These are phyloP conservation scores for Paracorniculantispora psalliotae DNA, from an alignment of 2,329 filamentous ascomycete genomes.

Conservation along the genomic window DNA sequence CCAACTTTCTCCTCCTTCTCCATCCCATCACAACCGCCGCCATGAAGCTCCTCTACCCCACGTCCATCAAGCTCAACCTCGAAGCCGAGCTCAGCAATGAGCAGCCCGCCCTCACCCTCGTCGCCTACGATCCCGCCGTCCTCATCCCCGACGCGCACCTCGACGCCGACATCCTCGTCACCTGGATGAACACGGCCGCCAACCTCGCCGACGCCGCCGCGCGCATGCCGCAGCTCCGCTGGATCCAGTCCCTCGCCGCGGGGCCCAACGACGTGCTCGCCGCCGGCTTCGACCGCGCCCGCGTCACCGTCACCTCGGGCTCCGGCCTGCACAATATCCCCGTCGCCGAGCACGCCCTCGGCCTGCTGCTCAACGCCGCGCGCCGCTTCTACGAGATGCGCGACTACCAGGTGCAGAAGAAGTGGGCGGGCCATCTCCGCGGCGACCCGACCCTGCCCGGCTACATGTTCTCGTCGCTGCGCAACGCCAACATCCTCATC, in stretches of 20 bases:
- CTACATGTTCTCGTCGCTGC: constrained; percentile 54
- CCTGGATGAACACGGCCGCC: constrained; percentile 54
- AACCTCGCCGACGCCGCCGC: constrained; percentile 55
- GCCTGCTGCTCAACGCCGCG: constrained; percentile 50
- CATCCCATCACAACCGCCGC: constrained; percentile 16
- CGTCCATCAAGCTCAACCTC: constrained; percentile 53
- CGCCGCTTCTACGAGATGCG: constrained; percentile 59
- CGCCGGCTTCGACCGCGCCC: constrained; percentile 53
- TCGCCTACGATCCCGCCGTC: constrained; percentile 50
- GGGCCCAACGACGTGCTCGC: constrained; percentile 60
- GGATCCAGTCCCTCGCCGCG: constrained; percentile 63
- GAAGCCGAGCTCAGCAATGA: constrained; percentile 17
- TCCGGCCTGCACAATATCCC: constrained; percentile 60
- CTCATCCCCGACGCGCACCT: constrained; percentile 51
- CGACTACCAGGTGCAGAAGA: constrained; percentile 51
- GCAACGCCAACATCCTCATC: constrained; percentile 52
- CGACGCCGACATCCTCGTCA: constrained; percentile 58
- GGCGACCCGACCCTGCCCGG: constrained; percentile 47
- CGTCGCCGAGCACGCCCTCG: constrained; percentile 60
- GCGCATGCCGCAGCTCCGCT: constrained; percentile 52
- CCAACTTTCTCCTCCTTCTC: not conserved
- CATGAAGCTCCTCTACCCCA: constrained; percentile 65
- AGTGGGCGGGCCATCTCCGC: constrained; percentile 59
- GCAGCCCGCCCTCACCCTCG: not conserved
- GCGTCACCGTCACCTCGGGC: constrained; percentile 53